phyloP scores from a whole-genome alignment of 257 asterid genomes.

The Nicotiana paniculata region DNA sequence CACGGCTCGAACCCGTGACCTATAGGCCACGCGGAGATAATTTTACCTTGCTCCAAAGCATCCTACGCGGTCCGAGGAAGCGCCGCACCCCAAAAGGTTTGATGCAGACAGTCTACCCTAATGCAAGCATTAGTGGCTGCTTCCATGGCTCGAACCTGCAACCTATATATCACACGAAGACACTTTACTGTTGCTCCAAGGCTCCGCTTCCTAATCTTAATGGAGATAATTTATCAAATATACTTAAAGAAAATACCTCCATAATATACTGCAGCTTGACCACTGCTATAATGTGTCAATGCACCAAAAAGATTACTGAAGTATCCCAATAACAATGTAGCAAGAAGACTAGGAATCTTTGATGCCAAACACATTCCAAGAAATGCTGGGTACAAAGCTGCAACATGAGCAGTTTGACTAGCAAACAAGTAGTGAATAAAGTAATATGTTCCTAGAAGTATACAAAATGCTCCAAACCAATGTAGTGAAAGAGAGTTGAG shows the following conservation, averaged over 20 bases:
- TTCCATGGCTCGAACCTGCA: too few species aligned
- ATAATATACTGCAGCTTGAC: slow-evolving; percentile 83
- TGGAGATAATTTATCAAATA: too few species aligned
- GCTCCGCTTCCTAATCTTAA: too few species aligned
- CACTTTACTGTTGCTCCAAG: too few species aligned
- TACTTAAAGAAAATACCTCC: slow-evolving; percentile 45
- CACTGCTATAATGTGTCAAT: slow-evolving; percentile 84
- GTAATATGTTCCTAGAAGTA: slow-evolving; percentile 65
- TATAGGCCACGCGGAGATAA: too few species aligned
- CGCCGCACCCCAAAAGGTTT: too few species aligned
- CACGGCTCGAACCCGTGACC: too few species aligned
- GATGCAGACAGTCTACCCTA: too few species aligned
- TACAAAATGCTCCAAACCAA: slow-evolving; percentile 42
- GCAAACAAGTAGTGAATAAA: slow-evolving; percentile 82
- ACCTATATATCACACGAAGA: too few species aligned
- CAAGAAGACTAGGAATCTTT: slow-evolving; percentile 38
- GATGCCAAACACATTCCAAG: slow-evolving; percentile 76
- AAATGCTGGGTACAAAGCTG: slow-evolving; percentile 80
- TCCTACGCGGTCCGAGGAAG: too few species aligned
- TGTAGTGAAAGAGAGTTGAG: slow-evolving; percentile 41
- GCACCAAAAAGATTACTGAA: slow-evolving; percentile 81
- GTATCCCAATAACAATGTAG: slow-evolving; percentile 60
- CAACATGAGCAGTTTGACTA: slow-evolving; percentile 90
- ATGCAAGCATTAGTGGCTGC: too few species aligned
- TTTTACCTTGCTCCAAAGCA: too few species aligned